Evolutionary conservation across 768 basidiomycete genomes (phyloP).

Genomic region (Termitomyces sp.): DNA sequence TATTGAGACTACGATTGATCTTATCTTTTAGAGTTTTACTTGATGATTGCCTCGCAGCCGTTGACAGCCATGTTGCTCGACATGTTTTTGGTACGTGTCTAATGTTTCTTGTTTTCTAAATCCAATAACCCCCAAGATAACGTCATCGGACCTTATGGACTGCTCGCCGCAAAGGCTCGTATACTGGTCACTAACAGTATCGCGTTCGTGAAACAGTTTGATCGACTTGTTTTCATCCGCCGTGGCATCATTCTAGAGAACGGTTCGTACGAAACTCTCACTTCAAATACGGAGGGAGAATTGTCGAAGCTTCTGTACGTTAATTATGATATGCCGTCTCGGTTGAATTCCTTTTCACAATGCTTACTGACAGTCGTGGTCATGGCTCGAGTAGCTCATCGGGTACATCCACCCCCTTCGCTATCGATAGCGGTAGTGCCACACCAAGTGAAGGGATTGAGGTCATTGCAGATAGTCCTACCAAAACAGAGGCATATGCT

Average conservation of each 20-base stretch:
- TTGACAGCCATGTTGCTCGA: conserved; percentile 83
- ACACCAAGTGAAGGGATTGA: conserved; percentile 26
- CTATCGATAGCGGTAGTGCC: conserved; percentile 23
- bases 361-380: conserved; percentile 16
- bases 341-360: neutral
- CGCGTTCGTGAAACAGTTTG: conserved; percentile 75
- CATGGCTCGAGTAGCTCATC: conserved; percentile 44
- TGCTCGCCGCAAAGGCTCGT: conserved; percentile 79
- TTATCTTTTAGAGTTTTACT: conserved; percentile 57
- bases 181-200: conserved; percentile 86
- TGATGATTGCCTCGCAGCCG: conserved; percentile 86
- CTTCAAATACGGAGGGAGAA: conserved; percentile 57
- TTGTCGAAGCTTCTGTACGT: conserved; percentile 72
- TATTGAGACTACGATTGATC: neutral
- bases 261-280: conserved; percentile 58
- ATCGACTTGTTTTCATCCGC: conserved; percentile 69
- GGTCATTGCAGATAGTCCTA: conserved; percentile 16
- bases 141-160: conserved; percentile 80
- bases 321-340: neutral
- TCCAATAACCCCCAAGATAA: conserved; percentile 44
- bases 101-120: neutral
- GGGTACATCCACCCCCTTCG: conserved; percentile 47
- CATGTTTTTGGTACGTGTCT: conserved; percentile 67
- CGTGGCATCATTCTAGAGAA: conserved; percentile 78
- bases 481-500: conserved; percentile 20